Conservation (phyloP, 139 green algal species). For the Limnomonas spitsbergensis region DNA sequence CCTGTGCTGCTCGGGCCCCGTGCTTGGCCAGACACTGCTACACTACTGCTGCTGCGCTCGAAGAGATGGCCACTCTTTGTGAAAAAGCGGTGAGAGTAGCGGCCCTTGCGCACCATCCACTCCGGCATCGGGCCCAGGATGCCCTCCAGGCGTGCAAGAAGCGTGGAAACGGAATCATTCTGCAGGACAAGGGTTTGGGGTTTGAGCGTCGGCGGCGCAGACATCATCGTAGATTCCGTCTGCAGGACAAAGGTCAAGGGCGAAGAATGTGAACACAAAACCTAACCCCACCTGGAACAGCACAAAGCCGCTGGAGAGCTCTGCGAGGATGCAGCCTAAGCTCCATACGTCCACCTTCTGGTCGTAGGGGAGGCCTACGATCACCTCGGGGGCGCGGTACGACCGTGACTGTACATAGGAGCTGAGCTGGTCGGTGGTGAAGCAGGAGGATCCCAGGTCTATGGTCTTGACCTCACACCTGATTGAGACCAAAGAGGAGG, state of each 20-base stretch:
- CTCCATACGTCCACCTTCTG: constrained; percentile 92
- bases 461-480: constrained; percentile 80
- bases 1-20: too few relatives aligned
- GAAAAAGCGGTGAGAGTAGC: constrained; percentile 80
- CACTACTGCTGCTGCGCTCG: constrained; percentile 45
- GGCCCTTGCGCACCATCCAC: constrained; percentile 67
- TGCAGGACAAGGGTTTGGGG: constrained; percentile 30
- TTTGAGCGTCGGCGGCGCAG: not conserved
- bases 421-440: constrained; percentile 84
- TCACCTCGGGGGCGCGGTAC: constrained; percentile 94
- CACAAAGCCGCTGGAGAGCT: constrained; percentile 83
- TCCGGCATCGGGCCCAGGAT: constrained; percentile 81
- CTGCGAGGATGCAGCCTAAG: constrained; percentile 92
- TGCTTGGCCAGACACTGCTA: too few relatives aligned
- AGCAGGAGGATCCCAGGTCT: constrained; percentile 91
- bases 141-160: constrained; percentile 85
- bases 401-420: constrained; percentile 90
- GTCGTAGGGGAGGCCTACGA: constrained; percentile 86
- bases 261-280: too few relatives aligned
- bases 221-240: too few relatives aligned
- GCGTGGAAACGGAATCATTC: constrained; percentile 77
- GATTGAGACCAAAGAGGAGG: too few relatives aligned
- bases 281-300: constrained; percentile 84
- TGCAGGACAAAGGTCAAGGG: too few relatives aligned
- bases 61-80: constrained; percentile 69